phyloP scores from a whole-genome alignment of 1,139 yeast species.

The Pichia sp. region DNA sequence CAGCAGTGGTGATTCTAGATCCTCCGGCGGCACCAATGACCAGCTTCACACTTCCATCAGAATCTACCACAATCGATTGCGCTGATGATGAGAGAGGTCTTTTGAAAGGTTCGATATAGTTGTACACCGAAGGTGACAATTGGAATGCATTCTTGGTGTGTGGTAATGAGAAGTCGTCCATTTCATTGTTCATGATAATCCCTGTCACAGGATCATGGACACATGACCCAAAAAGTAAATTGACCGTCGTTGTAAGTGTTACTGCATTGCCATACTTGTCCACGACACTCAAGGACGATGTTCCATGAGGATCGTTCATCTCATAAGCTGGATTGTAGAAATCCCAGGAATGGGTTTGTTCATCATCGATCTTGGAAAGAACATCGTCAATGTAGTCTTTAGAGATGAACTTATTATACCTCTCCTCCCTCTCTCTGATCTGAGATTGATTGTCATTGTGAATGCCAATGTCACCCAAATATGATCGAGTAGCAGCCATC shows the following conservation, averaged over 20 bases:
- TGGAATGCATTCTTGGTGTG: slow-evolving; percentile 64
- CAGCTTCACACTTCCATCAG: slow-evolving; percentile 46
- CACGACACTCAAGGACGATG: slow-evolving; percentile 76
- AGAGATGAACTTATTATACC: slow-evolving; percentile 30
- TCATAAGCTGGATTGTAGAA: slow-evolving; percentile 77
- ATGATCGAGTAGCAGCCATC: slow-evolving; percentile 79
- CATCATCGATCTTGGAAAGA: slow-evolving; percentile 40
- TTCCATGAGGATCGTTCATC: slow-evolving; percentile 73
- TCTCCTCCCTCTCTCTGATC: slow-evolving; percentile 16
- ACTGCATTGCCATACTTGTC: slow-evolving; percentile 67
- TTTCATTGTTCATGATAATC: slow-evolving; percentile 75
- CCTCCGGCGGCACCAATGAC: slow-evolving; percentile 95
- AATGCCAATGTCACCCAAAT: slow-evolving; percentile 60
- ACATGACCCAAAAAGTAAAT: slow-evolving; percentile 72
- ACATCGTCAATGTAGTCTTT: slow-evolving; percentile 52
- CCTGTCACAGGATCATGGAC: slow-evolving; percentile 82
- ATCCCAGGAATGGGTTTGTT: slow-evolving; percentile 56
- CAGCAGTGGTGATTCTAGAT: slow-evolving; percentile 77
- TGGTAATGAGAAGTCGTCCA: slow-evolving; percentile 94
- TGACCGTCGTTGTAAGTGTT: slow-evolving; percentile 85
- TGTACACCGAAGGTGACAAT: slow-evolving; percentile 71
- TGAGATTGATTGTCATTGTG: slow-evolving; percentile 25
- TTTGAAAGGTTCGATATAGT: slow-evolving; percentile 65
- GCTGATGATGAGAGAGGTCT: slow-evolving; percentile 82
- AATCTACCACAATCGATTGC: slow-evolving; percentile 62